A percentile compares a stretch with the other conserved stretches of the same genome.
Conservation (phyloP, 2,329 filamentous ascomycete species). For the Emydomyces testavorans region DNA sequence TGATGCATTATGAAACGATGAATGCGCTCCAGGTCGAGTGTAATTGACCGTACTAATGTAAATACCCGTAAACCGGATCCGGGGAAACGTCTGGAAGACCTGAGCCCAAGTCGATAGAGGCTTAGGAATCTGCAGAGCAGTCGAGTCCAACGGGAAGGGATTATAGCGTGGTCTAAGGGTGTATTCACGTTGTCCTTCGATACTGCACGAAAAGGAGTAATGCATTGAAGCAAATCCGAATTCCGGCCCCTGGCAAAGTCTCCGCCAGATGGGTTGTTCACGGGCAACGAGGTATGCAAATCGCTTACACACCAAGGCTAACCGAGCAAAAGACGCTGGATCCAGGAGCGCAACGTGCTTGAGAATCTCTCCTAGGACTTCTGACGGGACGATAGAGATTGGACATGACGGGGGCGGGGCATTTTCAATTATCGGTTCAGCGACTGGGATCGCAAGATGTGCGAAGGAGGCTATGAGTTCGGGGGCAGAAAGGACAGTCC, state of each 20-base stretch:
- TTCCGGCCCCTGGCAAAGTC: slow-evolving; percentile 55
- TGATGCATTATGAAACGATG: slow-evolving; percentile 52
- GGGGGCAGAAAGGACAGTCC: slow-evolving; percentile 41
- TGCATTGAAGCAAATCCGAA: slow-evolving; percentile 77
- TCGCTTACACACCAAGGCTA: slow-evolving; percentile 73
- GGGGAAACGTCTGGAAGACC: slow-evolving; percentile 72
- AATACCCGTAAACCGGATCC: slow-evolving; percentile 85
- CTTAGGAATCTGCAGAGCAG: slow-evolving; percentile 30
- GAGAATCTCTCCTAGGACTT: slow-evolving; percentile 73
- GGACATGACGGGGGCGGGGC: slow-evolving; percentile 67
- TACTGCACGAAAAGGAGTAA: slow-evolving; percentile 58
- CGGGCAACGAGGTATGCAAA: slow-evolving; percentile 74
- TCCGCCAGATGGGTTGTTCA: slow-evolving; percentile 78
- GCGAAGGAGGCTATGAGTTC: slow-evolving; percentile 71
- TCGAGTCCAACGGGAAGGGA: slow-evolving; percentile 24
- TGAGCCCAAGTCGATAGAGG: slow-evolving; percentile 39
- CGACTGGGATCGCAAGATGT: slow-evolving; percentile 53
- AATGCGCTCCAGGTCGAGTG: slow-evolving; percentile 65
- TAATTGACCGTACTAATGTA: slow-evolving; percentile 98
- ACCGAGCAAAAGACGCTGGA: slow-evolving; percentile 61
- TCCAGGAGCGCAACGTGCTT: slow-evolving; percentile 62
- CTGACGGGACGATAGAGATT: slow-evolving; percentile 64
- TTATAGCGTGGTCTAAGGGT: slow-evolving; percentile 27
- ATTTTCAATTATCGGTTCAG: slow-evolving; percentile 58
- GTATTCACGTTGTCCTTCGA: slow-evolving; percentile 38